Evolutionary conservation across 257 asterid genomes (phyloP).

Genomic region (Solanum pinnatisectum): DNA sequence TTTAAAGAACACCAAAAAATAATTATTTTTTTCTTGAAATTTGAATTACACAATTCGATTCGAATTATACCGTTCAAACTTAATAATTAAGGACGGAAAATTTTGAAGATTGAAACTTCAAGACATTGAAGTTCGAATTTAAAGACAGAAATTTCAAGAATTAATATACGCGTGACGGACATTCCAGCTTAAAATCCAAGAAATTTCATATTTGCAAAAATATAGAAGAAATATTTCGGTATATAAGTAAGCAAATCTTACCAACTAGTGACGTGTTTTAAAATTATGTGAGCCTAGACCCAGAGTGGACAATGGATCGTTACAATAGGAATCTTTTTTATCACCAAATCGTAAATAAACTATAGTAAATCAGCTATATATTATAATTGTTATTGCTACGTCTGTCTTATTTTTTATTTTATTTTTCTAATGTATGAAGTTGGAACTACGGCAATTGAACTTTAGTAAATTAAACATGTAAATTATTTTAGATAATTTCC

Average conservation of each 20-base stretch:
- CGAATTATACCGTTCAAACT: not conserved
- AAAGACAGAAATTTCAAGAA: not conserved
- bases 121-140: no score
- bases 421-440: no score
- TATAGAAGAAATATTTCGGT: rapidly evolving
- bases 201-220: no score
- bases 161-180: no score
- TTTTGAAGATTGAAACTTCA: no score
- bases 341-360: not conserved
- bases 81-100: not conserved
- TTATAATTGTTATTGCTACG: not conserved
- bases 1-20: no score
- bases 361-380: not conserved
- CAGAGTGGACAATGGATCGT: not conserved
- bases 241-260: no score
- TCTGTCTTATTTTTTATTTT: no score
- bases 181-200: rapidly evolving
- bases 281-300: no score
- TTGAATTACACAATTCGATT: not conserved
- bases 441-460: not conserved
- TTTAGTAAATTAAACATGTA: not conserved
- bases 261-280: no score
- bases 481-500: not conserved
- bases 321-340: no score
- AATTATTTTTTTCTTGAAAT: not conserved